Evolutionary conservation across 208 protist genomes (phyloP).

Genomic region (Crithidia fasciculata): DNA sequence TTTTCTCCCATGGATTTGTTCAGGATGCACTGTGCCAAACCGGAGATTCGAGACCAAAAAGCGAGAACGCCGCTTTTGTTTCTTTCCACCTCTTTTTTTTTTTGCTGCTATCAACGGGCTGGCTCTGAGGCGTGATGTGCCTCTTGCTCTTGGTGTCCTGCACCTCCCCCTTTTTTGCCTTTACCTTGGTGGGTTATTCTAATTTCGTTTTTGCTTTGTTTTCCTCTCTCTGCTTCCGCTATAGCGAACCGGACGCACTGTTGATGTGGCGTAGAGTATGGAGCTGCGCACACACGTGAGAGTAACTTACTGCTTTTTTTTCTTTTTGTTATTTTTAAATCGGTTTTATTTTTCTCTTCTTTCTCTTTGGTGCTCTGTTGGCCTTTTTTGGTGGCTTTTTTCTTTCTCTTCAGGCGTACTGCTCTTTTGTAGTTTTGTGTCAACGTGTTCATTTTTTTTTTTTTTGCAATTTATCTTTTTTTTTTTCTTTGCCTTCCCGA

Average conservation of each 20-base stretch:
- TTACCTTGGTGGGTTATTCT: too few species aligned
- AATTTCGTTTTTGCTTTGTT: too few species aligned
- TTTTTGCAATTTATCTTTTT: slow-evolving; percentile 8
- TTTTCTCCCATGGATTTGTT: neutral
- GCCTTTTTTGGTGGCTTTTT: neutral
- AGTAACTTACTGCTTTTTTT: neutral
- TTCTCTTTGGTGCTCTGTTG: neutral
- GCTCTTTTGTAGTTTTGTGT: neutral
- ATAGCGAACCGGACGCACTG: too few species aligned
- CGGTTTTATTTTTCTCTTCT: neutral
- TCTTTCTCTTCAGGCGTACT: neutral
- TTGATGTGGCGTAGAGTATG: too few species aligned
- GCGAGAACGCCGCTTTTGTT: neutral
- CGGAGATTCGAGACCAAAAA: too few species aligned
- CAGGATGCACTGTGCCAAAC: too few species aligned
- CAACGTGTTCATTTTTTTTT: slow-evolving; percentile 17
- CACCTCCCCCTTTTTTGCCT: too few species aligned
- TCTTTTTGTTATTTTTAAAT: neutral
- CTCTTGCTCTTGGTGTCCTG: too few species aligned
- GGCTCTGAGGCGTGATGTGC: too few species aligned
- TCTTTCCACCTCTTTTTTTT: neutral
- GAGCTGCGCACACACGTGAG: too few species aligned
- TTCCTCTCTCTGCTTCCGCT: too few species aligned
- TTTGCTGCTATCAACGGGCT: neutral
- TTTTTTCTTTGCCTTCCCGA: slow-evolving; percentile 9